phyloP scores from a whole-genome alignment of 2,329 filamentous ascomycete species.

The Sodiomyces alkalinus region DNA sequence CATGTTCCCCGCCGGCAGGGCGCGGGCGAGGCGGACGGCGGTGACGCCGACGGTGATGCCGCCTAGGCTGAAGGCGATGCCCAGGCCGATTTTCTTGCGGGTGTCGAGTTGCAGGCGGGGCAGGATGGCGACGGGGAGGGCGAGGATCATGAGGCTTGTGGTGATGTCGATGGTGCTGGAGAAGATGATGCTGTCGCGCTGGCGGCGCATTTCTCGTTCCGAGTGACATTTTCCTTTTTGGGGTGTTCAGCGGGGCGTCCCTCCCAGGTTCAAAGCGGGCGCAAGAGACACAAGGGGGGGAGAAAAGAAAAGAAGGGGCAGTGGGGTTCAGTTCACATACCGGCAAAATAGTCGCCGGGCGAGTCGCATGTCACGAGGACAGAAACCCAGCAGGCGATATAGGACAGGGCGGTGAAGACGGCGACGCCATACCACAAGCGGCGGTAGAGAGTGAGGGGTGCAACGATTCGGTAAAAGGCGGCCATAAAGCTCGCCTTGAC shows the following conservation, averaged over 20 bases:
- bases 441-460: slow-evolving; percentile 5
- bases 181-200: slow-evolving; percentile 7
- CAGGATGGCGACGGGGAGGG: slow-evolving; percentile 8
- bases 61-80: slow-evolving; percentile 9
- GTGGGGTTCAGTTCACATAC: slow-evolving; percentile 1
- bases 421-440: slow-evolving; percentile 9
- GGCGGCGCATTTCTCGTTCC: slow-evolving; percentile 4
- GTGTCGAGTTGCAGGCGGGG: slow-evolving; percentile 8
- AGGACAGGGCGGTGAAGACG: slow-evolving; percentile 8
- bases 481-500: slow-evolving; percentile 12
- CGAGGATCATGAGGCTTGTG: slow-evolving; percentile 9
- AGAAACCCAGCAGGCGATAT: slow-evolving; percentile 8
- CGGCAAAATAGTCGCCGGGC: slow-evolving; percentile 7
- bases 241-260: too few species aligned
- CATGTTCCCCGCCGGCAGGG: slow-evolving; percentile 6
- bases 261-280: too few species aligned
- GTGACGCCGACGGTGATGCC: slow-evolving; percentile 10
- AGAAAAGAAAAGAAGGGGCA: not conserved
- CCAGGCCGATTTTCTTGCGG: slow-evolving; percentile 9
- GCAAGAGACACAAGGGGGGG: too few species aligned
- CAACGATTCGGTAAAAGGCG: slow-evolving; percentile 10
- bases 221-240: slow-evolving; percentile 9
- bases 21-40: slow-evolving; percentile 11
- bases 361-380: slow-evolving; percentile 7
- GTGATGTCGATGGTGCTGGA: slow-evolving; percentile 8